Conservation (phyloP, 768 basidiomycete species). For the Gyrodon lividus region DNA sequence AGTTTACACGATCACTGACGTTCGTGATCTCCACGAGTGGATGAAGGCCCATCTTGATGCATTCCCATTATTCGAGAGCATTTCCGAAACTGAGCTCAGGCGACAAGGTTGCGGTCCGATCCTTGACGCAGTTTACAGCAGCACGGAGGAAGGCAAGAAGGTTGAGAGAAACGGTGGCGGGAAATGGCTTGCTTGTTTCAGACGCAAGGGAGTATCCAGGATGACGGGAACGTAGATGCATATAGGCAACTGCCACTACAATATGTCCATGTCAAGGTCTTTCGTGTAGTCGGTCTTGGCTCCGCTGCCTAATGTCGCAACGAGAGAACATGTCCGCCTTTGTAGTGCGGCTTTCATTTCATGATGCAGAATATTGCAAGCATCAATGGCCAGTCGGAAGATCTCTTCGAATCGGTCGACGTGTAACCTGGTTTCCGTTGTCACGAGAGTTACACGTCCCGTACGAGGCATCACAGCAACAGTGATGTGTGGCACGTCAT, state of each 20-base stretch:
- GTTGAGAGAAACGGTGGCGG: slow-evolving; percentile 88
- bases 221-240: slow-evolving; percentile 5
- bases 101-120: slow-evolving; percentile 72
- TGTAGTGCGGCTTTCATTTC: slow-evolving; percentile 82
- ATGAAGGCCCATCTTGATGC: slow-evolving; percentile 86
- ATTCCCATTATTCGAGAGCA: slow-evolving; percentile 83
- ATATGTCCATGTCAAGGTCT: slow-evolving; percentile 40
- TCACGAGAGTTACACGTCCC: slow-evolving; percentile 82
- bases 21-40: slow-evolving; percentile 92
- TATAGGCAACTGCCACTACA: slow-evolving; percentile 26
- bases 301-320: slow-evolving; percentile 57
- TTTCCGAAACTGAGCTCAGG: slow-evolving; percentile 76
- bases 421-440: slow-evolving; percentile 93
- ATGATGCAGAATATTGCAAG: slow-evolving; percentile 68
- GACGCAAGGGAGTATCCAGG: slow-evolving; percentile 45
- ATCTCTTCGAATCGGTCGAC: slow-evolving; percentile 92
- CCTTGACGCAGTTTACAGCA: slow-evolving; percentile 76
- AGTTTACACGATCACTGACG: slow-evolving; percentile 97
- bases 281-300: slow-evolving; percentile 32
- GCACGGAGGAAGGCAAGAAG: slow-evolving; percentile 97
- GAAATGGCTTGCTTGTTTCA: slow-evolving; percentile 92
- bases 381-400: slow-evolving; percentile 74
- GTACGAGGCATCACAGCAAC: slow-evolving; percentile 88
- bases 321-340: slow-evolving; percentile 58
- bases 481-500: slow-evolving; percentile 83